Evolutionary conservation across 257 asterid genomes (phyloP).

Genomic region (Agastache rugosa): DNA sequence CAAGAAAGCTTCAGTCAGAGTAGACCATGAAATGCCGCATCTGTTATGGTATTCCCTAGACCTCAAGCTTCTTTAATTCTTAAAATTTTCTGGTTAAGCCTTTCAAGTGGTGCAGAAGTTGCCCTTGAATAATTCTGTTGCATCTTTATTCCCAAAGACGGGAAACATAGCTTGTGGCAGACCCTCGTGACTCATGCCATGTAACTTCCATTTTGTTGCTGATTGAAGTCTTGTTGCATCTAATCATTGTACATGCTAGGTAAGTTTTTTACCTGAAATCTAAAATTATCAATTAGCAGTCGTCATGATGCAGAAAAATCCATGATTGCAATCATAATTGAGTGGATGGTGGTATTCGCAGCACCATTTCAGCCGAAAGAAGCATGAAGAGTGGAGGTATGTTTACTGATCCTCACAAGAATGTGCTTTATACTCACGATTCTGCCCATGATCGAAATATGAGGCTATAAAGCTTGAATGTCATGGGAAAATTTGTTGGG

Average conservation of each 20-base stretch:
- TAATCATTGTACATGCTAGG: not conserved
- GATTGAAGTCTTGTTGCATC: not conserved
- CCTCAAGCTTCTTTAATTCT: not conserved
- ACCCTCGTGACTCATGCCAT: not conserved
- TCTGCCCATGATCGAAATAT: not conserved
- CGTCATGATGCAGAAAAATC: too few relatives aligned
- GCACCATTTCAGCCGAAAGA: not conserved
- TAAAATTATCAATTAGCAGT: too few relatives aligned
- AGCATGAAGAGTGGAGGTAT: not conserved
- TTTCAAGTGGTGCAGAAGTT: not conserved
- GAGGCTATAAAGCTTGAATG: not conserved
- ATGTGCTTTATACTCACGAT: not conserved
- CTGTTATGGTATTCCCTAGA: slow-evolving; percentile 5
- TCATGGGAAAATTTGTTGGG: not conserved
- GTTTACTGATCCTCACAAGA: not conserved
- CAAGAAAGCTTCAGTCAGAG: not conserved
- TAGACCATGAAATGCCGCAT: not conserved
- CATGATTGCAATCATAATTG: too few relatives aligned
- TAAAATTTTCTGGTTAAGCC: not conserved
- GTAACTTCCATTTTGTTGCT: not conserved
- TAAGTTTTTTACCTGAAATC: not conserved
- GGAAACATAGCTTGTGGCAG: not conserved
- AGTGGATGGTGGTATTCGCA: too few relatives aligned
- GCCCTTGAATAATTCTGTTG: not conserved
- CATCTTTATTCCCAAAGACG: not conserved